Evolutionary conservation across 352 stramenopile species (phyloP).

Genomic region (Globisporangium spiculum): DNA sequence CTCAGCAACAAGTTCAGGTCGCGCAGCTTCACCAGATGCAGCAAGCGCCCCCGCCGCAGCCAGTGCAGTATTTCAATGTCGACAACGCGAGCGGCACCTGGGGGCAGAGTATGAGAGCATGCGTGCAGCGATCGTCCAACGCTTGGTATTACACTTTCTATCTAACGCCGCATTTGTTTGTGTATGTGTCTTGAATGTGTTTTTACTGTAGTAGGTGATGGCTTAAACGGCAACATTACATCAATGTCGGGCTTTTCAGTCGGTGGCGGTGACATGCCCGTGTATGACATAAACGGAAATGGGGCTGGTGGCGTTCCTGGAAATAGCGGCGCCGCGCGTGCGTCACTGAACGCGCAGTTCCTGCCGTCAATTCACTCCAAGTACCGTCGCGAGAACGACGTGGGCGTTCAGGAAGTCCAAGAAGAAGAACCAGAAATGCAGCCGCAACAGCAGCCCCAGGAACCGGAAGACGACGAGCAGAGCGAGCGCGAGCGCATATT

Average conservation of each 20-base stretch:
- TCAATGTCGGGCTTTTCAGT: constrained; percentile 2
- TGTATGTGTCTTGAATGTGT: neutral
- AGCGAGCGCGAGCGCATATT: constrained; percentile 15
- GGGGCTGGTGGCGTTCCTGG: neutral
- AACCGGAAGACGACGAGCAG: constrained; percentile 10
- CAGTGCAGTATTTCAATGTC: constrained; percentile 5
- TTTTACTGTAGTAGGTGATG: constrained; percentile 1
- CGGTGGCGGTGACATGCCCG: neutral
- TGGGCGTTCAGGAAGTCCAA: constrained; percentile 28
- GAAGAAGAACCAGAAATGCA: constrained; percentile 29
- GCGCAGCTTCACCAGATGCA: constrained; percentile 1
- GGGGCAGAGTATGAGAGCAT: neutral
- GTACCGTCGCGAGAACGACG: constrained; percentile 4
- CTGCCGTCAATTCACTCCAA: constrained; percentile 8
- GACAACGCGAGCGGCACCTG: neutral
- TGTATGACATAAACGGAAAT: constrained; percentile 1
- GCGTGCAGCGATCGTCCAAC: neutral
- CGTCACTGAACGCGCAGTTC: constrained; percentile 10
- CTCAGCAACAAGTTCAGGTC: constrained; percentile 2
- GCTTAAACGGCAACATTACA: neutral
- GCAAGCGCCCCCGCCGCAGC: neutral
- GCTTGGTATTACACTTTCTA: neutral
- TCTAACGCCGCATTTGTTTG: neutral
- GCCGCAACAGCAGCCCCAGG: constrained; percentile 25
- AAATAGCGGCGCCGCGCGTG: neutral